Evolutionary conservation across 2,329 filamentous ascomycete species (phyloP).

Genomic region (Cordyceps farinosa): DNA sequence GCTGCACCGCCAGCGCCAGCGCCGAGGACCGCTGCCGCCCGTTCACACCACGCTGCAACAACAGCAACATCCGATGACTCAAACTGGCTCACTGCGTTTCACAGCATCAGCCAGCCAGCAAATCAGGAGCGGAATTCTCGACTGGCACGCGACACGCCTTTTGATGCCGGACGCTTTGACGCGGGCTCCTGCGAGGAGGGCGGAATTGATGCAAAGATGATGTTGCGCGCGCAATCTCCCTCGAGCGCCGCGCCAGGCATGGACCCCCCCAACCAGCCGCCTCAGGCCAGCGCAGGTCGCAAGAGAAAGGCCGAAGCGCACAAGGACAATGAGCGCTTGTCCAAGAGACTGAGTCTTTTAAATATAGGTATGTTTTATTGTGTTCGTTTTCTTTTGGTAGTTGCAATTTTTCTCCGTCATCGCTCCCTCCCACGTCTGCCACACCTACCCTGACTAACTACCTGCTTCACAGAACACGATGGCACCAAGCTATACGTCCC

Average conservation of each 20-base stretch:
- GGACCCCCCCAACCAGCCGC: constrained; percentile 16
- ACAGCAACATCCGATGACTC: constrained; percentile 12
- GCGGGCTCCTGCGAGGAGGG: constrained; percentile 2
- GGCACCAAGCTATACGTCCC: constrained; percentile 64
- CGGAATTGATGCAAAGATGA: constrained; percentile 19
- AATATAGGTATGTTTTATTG: constrained; percentile 64
- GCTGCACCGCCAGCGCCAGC: constrained; percentile 12
- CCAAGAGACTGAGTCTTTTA: constrained; percentile 77
- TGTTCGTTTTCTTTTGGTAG: background rate
- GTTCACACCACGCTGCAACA: constrained; percentile 1
- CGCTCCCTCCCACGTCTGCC: too few relatives aligned
- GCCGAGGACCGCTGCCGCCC: constrained; percentile 4
- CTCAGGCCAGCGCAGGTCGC: constrained; percentile 27
- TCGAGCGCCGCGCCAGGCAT: constrained; percentile 10
- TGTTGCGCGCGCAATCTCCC: constrained; percentile 22
- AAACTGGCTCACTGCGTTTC: background rate
- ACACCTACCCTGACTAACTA: background rate
- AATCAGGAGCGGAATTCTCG: background rate
- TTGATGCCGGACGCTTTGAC: background rate
- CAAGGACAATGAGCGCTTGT: constrained; percentile 68
- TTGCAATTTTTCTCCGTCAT: background rate
- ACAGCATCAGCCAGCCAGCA: background rate
- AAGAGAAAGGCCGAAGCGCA: constrained; percentile 58
- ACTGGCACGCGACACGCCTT: background rate
- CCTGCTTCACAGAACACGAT: constrained; percentile 50